These are phyloP conservation scores for Gaeumannomyces tritici DNA, from an alignment of 2,329 filamentous ascomycete species.

Conservation along the genomic window DNA sequence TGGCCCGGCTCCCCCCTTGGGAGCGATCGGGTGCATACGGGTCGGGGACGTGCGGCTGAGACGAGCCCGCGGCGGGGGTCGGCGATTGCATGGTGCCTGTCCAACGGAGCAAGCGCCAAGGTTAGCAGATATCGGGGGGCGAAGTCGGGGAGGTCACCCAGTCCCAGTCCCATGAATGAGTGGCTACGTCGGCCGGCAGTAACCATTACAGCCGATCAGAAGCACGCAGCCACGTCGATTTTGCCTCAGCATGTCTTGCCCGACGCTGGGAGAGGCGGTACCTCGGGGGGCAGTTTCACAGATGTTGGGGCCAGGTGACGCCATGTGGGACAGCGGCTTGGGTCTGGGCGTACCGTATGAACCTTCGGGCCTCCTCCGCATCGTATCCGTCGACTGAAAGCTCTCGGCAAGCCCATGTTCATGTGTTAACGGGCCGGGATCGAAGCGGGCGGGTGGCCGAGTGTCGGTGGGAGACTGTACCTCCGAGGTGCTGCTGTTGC, in stretches of 20 bases:
- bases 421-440: conserved; percentile 16
- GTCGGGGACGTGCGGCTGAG: conserved; percentile 22
- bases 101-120: conserved; percentile 1
- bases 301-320: neutral
- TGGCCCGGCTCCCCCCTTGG: conserved; percentile 23
- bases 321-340: conserved; percentile 3
- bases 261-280: neutral
- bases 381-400: conserved; percentile 50
- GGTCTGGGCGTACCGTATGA: conserved; percentile 41
- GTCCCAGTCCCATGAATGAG: neutral
- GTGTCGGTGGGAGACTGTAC: conserved; percentile 5
- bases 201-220: neutral
- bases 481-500: conserved; percentile 2
- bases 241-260: conserved; percentile 1
- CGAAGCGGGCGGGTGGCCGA: conserved; percentile 17
- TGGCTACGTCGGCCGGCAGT: neutral
- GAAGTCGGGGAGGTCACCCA: neutral
- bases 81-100: conserved; percentile 22
- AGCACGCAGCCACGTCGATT: neutral
- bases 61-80: conserved; percentile 9
- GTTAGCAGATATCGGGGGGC: conserved; percentile 12
- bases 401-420: conserved; percentile 41
- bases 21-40: conserved; percentile 27
- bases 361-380: conserved; percentile 45
- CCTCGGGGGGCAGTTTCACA: neutral